Percentiles rank a stretch among this genome's conserved stretches.
Conservation (phyloP, 2,329 filamentous ascomycete species). For the Davidsoniella eucalypti region DNA sequence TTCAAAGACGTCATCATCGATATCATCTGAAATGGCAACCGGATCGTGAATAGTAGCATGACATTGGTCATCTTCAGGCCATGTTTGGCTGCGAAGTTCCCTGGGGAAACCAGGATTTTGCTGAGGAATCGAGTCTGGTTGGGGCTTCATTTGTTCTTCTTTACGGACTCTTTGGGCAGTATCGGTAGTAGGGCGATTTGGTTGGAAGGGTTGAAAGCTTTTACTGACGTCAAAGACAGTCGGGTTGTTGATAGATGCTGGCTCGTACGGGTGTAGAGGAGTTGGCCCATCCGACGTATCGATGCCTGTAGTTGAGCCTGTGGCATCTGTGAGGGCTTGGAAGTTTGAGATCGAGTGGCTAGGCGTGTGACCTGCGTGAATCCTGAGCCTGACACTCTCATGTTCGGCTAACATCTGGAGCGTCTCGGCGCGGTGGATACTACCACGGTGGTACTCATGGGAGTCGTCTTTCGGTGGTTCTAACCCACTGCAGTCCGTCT, state of each 20-base stretch:
- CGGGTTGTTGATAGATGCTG: slow-evolving; percentile 11
- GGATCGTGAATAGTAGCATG: too few species aligned
- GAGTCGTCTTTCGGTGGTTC: not conserved
- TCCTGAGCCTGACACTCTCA: slow-evolving; percentile 35
- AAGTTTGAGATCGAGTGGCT: slow-evolving; percentile 40
- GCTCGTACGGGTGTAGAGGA: slow-evolving; percentile 9
- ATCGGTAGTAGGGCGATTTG: too few species aligned
- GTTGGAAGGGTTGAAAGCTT: too few species aligned
- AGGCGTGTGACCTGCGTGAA: slow-evolving; percentile 48
- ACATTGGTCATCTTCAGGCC: too few species aligned
- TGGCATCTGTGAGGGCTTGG: slow-evolving; percentile 20
- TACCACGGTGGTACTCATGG: slow-evolving; percentile 14
- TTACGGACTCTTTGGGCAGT: too few species aligned
- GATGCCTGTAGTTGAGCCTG: slow-evolving; percentile 4
- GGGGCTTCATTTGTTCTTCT: too few species aligned
- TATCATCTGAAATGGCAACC: too few species aligned
- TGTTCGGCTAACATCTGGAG: slow-evolving; percentile 30
- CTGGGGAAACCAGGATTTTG: too few species aligned
- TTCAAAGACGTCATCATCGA: too few species aligned
- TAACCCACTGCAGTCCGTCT: not conserved
- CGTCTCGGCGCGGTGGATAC: slow-evolving; percentile 21
- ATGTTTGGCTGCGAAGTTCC: too few species aligned
- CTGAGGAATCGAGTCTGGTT: too few species aligned
- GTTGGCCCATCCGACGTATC: slow-evolving; percentile 9
- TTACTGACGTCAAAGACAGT: not conserved